phyloP scores from a whole-genome alignment of 805 yeast species.

The Suhomyces tanzawaensis region DNA sequence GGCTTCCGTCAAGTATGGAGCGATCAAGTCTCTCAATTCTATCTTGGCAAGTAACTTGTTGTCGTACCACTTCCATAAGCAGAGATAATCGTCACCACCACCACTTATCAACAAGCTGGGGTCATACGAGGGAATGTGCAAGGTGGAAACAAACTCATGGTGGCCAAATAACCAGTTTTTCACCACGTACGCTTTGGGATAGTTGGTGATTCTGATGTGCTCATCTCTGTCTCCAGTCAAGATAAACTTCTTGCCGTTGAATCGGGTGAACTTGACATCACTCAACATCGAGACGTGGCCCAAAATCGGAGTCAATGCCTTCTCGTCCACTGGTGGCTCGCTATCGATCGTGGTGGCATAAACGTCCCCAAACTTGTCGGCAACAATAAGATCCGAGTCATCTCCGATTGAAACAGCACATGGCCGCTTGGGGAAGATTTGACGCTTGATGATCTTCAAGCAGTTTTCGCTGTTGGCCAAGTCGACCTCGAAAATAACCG shows the following conservation, averaged over 20 bases:
- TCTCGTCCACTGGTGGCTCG: slow-evolving; percentile 38
- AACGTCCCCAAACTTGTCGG: slow-evolving; percentile 97
- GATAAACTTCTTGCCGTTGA: slow-evolving; percentile 48
- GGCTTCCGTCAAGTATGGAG: slow-evolving; percentile 46
- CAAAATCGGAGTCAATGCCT: slow-evolving; percentile 59
- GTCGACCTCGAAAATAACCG: slow-evolving; percentile 54
- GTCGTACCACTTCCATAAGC: slow-evolving; percentile 75
- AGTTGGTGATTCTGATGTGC: slow-evolving; percentile 81
- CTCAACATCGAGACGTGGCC: slow-evolving; percentile 98
- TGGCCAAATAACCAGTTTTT: slow-evolving; percentile 88
- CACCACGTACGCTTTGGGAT: slow-evolving; percentile 74
- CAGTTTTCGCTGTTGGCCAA: slow-evolving; percentile 34
- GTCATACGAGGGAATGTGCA: slow-evolving; percentile 56
- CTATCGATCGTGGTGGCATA: slow-evolving; percentile 53
- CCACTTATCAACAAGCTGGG: slow-evolving; percentile 63
- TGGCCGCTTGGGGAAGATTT: slow-evolving; percentile 89
- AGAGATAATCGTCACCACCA: slow-evolving; percentile 83
- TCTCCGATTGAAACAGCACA: slow-evolving; percentile 66
- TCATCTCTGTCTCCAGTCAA: slow-evolving; percentile 94
- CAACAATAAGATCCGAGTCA: slow-evolving; percentile 57
- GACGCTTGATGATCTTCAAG: slow-evolving; percentile 59
- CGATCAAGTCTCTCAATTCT: slow-evolving; percentile 42
- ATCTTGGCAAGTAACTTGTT: slow-evolving; percentile 47
- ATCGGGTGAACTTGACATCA: slow-evolving; percentile 51
- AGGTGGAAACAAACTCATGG: slow-evolving; percentile 70